Conservation (phyloP, 306 rosid species). For the Malus asiatica region DNA sequence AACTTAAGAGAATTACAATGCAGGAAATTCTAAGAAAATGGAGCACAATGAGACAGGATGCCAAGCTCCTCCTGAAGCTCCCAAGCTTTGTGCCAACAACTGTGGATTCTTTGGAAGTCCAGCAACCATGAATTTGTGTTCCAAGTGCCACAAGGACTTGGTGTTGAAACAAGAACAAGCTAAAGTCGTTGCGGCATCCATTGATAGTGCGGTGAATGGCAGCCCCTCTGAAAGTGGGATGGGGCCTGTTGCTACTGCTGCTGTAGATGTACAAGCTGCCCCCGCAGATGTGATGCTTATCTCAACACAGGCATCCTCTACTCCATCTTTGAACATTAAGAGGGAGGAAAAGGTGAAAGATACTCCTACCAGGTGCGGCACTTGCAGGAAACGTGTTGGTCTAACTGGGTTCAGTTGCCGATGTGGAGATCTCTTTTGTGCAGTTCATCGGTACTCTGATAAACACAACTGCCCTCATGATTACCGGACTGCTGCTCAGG, state of each 20-base stretch:
- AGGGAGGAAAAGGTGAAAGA: conserved; percentile 30
- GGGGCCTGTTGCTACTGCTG: conserved; percentile 2
- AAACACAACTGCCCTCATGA: conserved; percentile 32
- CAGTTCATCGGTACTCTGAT: conserved; percentile 35
- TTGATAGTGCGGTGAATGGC: conserved; percentile 27
- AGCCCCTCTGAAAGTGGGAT: conserved; percentile 9
- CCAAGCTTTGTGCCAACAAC: conserved; percentile 43
- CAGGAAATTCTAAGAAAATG: conserved; percentile 23
- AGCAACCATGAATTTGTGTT: conserved; percentile 46
- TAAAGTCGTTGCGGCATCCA: conserved; percentile 32
- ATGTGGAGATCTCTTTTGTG: conserved; percentile 35
- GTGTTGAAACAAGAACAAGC: conserved; percentile 34
- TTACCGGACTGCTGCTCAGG: conserved; percentile 23
- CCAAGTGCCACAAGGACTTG: conserved; percentile 45
- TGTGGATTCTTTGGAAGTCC: conserved; percentile 44
- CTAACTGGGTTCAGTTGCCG: conserved; percentile 36
- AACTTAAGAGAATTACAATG: not conserved
- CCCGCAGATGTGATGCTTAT: not conserved
- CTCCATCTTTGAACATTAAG: not conserved
- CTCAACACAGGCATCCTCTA: conserved; percentile 12
- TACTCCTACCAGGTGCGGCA: conserved; percentile 27
- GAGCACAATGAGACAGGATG: conserved; percentile 45
- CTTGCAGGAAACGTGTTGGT: conserved; percentile 39
- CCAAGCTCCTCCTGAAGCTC: conserved; percentile 42
- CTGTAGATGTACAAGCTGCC: conserved; percentile 5